Percentiles rank a stretch among this genome's conserved stretches.
phyloP scores from a whole-genome alignment of 192 early-diverging fungal genomes.

The Gryganskiella cystojenkinii region DNA sequence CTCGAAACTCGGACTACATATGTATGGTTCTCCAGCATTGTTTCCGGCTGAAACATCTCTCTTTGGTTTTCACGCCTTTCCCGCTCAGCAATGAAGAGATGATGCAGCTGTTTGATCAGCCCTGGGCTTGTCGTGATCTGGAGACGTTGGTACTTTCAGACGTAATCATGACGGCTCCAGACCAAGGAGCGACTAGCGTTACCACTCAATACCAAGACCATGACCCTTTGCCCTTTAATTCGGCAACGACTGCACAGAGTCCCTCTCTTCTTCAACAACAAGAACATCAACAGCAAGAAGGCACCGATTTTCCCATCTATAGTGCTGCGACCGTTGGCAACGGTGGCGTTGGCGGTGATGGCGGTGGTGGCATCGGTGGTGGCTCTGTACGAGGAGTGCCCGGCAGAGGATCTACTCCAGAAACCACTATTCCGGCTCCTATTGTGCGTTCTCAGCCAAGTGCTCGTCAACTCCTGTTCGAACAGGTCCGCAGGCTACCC shows the following conservation, averaged over 20 bases:
- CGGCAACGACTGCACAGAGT: background rate
- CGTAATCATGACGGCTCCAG: conserved; percentile 7
- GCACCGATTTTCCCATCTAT: too few species aligned
- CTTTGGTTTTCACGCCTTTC: conserved; percentile 22
- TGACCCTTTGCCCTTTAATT: too few species aligned
- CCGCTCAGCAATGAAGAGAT: conserved; percentile 24
- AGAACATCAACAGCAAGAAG: background rate
- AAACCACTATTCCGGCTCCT: background rate
- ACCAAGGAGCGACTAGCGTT: background rate
- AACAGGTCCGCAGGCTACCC: conserved; percentile 18
- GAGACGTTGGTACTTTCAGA: conserved; percentile 22
- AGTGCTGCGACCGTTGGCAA: too few species aligned
- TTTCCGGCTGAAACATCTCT: background rate
- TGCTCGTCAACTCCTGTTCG: conserved; percentile 26
- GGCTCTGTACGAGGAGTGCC: too few species aligned
- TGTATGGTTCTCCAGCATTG: conserved; percentile 17
- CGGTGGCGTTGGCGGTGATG: too few species aligned
- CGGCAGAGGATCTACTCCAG: too few species aligned
- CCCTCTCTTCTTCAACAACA: background rate
- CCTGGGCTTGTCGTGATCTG: conserved; percentile 25
- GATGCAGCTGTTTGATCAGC: conserved; percentile 11
- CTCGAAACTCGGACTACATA: background rate
- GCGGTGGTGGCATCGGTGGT: too few species aligned
- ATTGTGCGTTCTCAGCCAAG: background rate
- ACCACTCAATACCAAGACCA: background rate